Conservation (phyloP, 2,329 filamentous ascomycete genomes). For the Microcyclospora tardicrescens region DNA sequence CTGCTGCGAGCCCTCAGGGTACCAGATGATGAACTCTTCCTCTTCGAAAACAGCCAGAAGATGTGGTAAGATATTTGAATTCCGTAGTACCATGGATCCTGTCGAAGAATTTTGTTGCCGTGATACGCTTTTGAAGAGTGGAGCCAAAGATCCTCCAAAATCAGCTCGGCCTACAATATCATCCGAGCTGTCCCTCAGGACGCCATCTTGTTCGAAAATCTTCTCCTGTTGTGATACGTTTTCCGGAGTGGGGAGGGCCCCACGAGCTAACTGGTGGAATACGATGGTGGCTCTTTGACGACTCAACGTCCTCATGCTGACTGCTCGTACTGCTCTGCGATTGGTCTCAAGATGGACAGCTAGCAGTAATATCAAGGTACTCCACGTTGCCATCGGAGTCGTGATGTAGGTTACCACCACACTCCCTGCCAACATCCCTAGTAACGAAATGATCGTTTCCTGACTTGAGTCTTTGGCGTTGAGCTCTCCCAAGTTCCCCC, state of each 20-base stretch:
- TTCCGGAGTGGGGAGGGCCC: slow-evolving; percentile 45
- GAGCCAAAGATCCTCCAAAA: slow-evolving; percentile 34
- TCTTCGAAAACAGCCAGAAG: slow-evolving; percentile 39
- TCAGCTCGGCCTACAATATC: slow-evolving; percentile 39
- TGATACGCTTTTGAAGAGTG: slow-evolving; percentile 9
- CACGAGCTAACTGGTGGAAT: slow-evolving; percentile 41
- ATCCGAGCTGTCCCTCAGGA: slow-evolving; percentile 44
- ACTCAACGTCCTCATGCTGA: slow-evolving; percentile 75
- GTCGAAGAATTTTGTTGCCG: slow-evolving; percentile 4
- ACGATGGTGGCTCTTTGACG: slow-evolving; percentile 73
- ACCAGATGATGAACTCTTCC: slow-evolving; percentile 50
- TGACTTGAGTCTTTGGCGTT: slow-evolving; percentile 94
- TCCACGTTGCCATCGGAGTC: slow-evolving; percentile 59
- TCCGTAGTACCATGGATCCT: not conserved
- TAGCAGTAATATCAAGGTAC: slow-evolving; percentile 57
- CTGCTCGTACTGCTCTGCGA: slow-evolving; percentile 69
- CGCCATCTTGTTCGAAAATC: slow-evolving; percentile 50
- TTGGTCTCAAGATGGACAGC: slow-evolving; percentile 71
- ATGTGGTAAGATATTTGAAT: slow-evolving; percentile 24
- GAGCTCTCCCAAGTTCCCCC: slow-evolving; percentile 79
- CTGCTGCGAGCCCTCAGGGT: slow-evolving; percentile 25
- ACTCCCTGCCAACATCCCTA: slow-evolving; percentile 78
- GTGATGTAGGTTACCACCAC: slow-evolving; percentile 66
- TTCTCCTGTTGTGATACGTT: slow-evolving; percentile 49
- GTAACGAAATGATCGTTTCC: slow-evolving; percentile 78